These are phyloP conservation scores for Hemisphaericaspora nanyangensis DNA, from an alignment of 805 yeast genomes.

Conservation along the genomic window DNA sequence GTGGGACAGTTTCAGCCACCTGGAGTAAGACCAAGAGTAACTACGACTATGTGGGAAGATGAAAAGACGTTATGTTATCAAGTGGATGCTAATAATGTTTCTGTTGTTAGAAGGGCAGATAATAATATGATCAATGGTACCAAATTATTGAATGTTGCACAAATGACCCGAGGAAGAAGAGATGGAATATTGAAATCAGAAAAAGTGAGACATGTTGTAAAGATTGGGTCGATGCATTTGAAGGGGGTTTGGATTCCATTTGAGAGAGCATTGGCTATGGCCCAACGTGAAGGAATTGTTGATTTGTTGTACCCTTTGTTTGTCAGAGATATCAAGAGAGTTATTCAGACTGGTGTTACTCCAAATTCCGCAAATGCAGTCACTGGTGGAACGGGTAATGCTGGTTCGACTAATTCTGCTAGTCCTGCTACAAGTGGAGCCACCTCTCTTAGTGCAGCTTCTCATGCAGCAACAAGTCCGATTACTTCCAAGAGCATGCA, in stretches of 20 bases:
- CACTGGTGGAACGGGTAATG: not conserved
- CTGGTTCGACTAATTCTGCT: not conserved
- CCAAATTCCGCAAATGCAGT: constrained; percentile 19
- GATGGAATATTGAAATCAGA: constrained; percentile 81
- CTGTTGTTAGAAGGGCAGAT: constrained; percentile 81
- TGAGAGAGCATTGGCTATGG: constrained; percentile 77
- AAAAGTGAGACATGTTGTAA: constrained; percentile 73
- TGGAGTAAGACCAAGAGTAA: constrained; percentile 57
- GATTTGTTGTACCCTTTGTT: constrained; percentile 65
- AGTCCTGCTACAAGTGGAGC: constrained; percentile 1
- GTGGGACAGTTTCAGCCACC: constrained; percentile 46
- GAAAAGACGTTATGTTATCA: constrained; percentile 82
- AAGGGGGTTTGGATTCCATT: constrained; percentile 92
- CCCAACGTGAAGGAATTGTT: constrained; percentile 71
- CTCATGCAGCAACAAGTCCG: not conserved
- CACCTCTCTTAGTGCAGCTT: not conserved
- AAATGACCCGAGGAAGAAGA: constrained; percentile 82
- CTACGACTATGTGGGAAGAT: constrained; percentile 90
- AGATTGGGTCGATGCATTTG: constrained; percentile 82
- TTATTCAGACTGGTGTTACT: constrained; percentile 43
- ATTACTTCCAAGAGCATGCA: not conserved
- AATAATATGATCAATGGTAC: constrained; percentile 86
- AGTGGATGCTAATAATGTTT: constrained; percentile 76
- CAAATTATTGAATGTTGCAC: constrained; percentile 75
- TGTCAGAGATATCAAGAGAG: constrained; percentile 68